A percentile compares a stretch with the other conserved stretches of the same genome.
phyloP scores from a whole-genome alignment of 2,329 filamentous ascomycete genomes.

The Trichoderma arundinaceum region DNA sequence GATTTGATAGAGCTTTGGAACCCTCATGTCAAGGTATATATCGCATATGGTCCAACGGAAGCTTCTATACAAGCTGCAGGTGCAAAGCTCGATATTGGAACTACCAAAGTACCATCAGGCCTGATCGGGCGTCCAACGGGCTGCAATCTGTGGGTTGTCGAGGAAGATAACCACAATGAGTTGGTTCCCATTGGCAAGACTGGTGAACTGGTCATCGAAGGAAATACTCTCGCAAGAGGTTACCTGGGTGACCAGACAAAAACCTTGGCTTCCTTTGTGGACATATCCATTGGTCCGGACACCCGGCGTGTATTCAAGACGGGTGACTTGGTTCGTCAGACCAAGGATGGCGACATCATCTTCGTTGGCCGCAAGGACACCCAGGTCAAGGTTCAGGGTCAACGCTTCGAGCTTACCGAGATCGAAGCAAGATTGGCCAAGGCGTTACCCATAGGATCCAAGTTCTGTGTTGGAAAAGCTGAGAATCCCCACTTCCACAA shows the following conservation, averaged over 20 bases:
- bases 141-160: constrained; percentile 19
- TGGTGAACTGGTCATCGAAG: constrained; percentile 29
- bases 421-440: constrained; percentile 29
- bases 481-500: not conserved
- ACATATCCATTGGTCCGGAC: not conserved
- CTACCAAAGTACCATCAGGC: not conserved
- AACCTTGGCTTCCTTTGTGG: not conserved
- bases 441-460: not conserved
- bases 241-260: constrained; percentile 22
- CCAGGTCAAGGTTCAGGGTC: constrained; percentile 54
- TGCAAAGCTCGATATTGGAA: not conserved
- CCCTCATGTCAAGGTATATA: constrained; percentile 9
- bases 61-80: constrained; percentile 15
- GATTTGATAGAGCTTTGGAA: constrained; percentile 11
- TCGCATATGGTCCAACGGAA: constrained; percentile 25
- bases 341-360: constrained; percentile 36
- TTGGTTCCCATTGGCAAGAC: not conserved
- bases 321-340: constrained; percentile 42
- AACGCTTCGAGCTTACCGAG: constrained; percentile 52
- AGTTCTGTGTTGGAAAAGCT: constrained; percentile 8
- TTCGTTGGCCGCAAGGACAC: constrained; percentile 39
- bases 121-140: constrained; percentile 23
- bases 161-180: constrained; percentile 7
- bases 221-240: constrained; percentile 17
- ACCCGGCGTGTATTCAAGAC: constrained; percentile 33